Evolutionary conservation across 495 filamentous ascomycete species (phyloP).

Genomic region (Neurospora tetraspora): DNA sequence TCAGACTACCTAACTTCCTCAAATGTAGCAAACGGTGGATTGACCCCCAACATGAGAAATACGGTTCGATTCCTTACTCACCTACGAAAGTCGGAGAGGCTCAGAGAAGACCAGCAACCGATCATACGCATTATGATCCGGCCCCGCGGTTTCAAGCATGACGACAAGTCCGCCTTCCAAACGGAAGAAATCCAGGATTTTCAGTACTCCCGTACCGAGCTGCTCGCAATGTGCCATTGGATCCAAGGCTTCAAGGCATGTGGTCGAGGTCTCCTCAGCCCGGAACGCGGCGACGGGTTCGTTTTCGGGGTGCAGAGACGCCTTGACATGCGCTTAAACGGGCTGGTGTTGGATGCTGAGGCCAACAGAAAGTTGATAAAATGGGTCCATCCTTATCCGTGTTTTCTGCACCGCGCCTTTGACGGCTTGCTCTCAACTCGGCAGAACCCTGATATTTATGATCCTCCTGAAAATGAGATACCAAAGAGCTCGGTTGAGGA

Average conservation of each 20-base stretch:
- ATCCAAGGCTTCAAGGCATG: conserved; percentile 10
- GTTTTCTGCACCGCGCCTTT: conserved; percentile 34
- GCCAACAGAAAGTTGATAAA: conserved; percentile 14
- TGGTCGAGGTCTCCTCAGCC: conserved; percentile 9
- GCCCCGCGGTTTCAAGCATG: conserved; percentile 22
- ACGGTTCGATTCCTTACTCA: not conserved
- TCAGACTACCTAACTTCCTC: not conserved
- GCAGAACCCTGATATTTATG: not conserved
- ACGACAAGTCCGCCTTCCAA: not conserved
- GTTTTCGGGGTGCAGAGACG: conserved; percentile 28
- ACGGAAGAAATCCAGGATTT: conserved; percentile 20
- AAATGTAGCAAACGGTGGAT: not conserved
- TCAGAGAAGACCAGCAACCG: not conserved
- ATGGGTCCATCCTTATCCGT: conserved; percentile 16
- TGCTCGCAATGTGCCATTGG: conserved; percentile 20
- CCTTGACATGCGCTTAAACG: not conserved
- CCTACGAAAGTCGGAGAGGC: not conserved
- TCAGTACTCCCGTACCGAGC: conserved; percentile 26
- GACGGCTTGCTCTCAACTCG: conserved; percentile 22
- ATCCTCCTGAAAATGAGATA: not conserved
- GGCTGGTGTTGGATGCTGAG: conserved; percentile 18
- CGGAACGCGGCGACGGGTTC: conserved; percentile 31
- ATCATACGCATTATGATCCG: conserved; percentile 35
- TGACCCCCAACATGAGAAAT: not conserved
- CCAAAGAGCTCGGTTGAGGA: not conserved